Percentiles rank a stretch among this genome's conserved stretches.
Conservation (phyloP, 257 asterid species). For the Ajuga chamaepitys region DNA sequence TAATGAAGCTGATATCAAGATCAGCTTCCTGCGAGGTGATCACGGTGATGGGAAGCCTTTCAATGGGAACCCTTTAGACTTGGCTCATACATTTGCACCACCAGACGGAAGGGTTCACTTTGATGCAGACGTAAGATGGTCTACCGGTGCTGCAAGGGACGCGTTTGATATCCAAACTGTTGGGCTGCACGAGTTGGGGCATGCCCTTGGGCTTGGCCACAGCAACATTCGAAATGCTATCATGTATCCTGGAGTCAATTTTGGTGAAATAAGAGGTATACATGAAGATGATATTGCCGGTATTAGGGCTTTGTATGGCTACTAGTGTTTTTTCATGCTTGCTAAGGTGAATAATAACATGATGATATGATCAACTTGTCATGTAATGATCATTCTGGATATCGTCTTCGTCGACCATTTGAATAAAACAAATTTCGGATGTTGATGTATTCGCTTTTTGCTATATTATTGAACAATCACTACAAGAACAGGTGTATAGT, state of each 20-base stretch:
- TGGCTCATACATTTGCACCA: constrained; percentile 19
- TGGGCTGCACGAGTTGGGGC: constrained; percentile 23
- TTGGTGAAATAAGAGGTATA: constrained; percentile 4
- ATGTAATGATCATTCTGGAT: too few species aligned
- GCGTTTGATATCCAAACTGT: constrained; percentile 9
- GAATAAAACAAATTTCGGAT: too few species aligned
- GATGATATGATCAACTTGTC: too few species aligned
- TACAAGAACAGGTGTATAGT: too few species aligned
- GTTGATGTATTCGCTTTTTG: too few species aligned
- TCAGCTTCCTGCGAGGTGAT: constrained; percentile 8
- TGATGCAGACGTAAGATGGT: constrained; percentile 4
- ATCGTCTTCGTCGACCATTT: too few species aligned
- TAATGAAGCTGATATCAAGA: neutral
- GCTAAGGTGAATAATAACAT: too few species aligned
- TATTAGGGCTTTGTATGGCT: constrained; percentile 13
- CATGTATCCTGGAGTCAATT: neutral
- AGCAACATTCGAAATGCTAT: neutral
- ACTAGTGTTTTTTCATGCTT: too few species aligned
- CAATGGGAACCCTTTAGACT: neutral
- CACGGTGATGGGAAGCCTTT: constrained; percentile 16
- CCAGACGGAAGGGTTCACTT: constrained; percentile 23
- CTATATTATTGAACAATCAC: too few species aligned
- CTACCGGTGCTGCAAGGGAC: neutral
- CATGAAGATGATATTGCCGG: constrained; percentile 14
- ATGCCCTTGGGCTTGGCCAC: constrained; percentile 13